These are phyloP conservation scores for Termitomyces sp. DNA, from an alignment of 768 basidiomycete species.

Conservation along the genomic window DNA sequence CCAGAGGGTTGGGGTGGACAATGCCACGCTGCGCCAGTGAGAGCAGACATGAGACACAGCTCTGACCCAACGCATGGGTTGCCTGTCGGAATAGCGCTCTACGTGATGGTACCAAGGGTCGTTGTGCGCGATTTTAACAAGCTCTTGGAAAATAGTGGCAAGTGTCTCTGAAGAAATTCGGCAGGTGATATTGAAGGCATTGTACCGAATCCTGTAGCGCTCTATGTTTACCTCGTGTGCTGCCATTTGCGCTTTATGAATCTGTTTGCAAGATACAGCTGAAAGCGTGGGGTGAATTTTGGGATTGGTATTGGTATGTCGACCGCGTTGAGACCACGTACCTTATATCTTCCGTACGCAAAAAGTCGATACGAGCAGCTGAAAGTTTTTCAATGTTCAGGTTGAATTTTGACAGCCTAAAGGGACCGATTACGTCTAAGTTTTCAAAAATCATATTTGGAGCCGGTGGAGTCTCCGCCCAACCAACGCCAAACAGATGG, in stretches of 20 bases:
- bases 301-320: not conserved
- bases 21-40: constrained; percentile 7
- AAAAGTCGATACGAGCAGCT: not conserved
- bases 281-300: not conserved
- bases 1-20: constrained; percentile 5
- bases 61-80: constrained; percentile 2
- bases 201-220: not conserved
- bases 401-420: not conserved
- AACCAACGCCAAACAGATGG: not conserved
- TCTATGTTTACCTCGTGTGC: not conserved
- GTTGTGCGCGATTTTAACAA: not conserved
- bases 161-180: not conserved
- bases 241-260: not conserved
- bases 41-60: constrained; percentile 7
- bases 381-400: not conserved
- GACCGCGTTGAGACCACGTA: not conserved
- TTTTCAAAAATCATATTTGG: not conserved
- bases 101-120: not conserved
- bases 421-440: not conserved
- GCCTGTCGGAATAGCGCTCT: not conserved
- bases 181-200: not conserved
- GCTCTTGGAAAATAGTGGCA: not conserved
- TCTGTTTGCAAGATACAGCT: not conserved
- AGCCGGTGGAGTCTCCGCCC: not conserved
- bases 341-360: not conserved